Evolutionary conservation across 345 rosid species (phyloP), one percentile per base, ranked within the genome.

Genomic region (Euphorbia pulcherrima): DNA sequence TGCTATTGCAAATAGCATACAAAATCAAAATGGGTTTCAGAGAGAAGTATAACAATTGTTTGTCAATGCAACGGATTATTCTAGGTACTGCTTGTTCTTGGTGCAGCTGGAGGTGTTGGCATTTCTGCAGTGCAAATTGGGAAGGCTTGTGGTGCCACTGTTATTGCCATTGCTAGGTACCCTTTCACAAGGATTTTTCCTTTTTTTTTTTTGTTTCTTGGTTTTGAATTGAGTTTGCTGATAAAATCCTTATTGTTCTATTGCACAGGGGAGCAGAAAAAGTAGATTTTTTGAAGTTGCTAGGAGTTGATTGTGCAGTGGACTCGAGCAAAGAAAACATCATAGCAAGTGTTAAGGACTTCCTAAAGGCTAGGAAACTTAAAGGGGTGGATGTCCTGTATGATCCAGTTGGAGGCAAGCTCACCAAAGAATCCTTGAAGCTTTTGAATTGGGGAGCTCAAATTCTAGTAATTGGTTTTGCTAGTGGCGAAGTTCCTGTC

Each of bases 31-130:
- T 16, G 39, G 20, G n/a, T 17, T 14, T n/a, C 2, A 20, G 44
- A 2, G 11, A 6, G 64, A 37, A 8, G 26, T 44, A 33, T 60
- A 60, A 33, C 64, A 26, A 33, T 24, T 8, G 46, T 21, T n/a
- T 60, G 46, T 35, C 27, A 60, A 33, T 60, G 46, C 64, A 4
- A 60, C 11, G 26, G 37, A 29, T 35, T 60, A 24, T 60, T 35
- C 13, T 68, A 93, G 98, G 97, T 91, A 23, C 78, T 94, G 73
- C 64, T 91, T 72, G 96, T 94, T 80, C 85, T 94, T 53, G 97
- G 99, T 30, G 99, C 99, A 5, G 97, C 97, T 64, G 97, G 99
- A 72, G 99, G 97, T 12, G 99, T 94, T 68, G 99, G 99, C 12
- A 79, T 88, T 69, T 87, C 97, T 35, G 97, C 97, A 54, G 89